phyloP scores from a whole-genome alignment of 83 land plant genomes.

The Diphasiastrum complanatum region DNA sequence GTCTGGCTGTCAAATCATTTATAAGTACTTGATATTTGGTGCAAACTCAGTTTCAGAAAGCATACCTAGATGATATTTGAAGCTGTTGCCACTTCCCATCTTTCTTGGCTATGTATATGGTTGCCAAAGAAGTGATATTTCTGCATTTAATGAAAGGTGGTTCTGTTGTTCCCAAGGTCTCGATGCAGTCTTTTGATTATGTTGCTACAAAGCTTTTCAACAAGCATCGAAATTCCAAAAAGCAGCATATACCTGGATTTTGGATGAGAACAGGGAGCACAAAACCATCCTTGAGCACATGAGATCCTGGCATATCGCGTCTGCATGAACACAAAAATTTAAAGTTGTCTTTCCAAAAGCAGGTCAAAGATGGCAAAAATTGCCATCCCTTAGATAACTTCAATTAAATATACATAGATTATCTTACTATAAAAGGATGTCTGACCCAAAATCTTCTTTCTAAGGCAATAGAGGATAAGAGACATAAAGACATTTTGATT shows the following conservation, averaged over 20 bases:
- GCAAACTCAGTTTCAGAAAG: background rate
- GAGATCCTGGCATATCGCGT: constrained; percentile 51
- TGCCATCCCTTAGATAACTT: too few species aligned
- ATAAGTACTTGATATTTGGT: background rate
- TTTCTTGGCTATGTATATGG: constrained; percentile 43
- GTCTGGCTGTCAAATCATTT: background rate
- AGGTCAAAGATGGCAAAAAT: too few species aligned
- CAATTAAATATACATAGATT: too few species aligned
- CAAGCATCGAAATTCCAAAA: too few species aligned
- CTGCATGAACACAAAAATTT: constrained; percentile 23
- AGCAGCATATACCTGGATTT: constrained; percentile 43
- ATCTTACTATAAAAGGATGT: too few species aligned
- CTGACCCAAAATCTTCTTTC: too few species aligned
- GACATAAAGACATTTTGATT: too few species aligned
- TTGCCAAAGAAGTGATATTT: constrained; percentile 54
- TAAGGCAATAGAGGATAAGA: too few species aligned
- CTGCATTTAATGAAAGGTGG: constrained; percentile 46
- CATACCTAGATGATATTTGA: constrained; percentile 22
- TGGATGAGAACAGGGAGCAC: constrained; percentile 56
- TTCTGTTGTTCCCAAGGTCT: too few species aligned
- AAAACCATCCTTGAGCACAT: constrained; percentile 80
- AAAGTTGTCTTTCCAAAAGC: background rate
- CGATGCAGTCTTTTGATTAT: too few species aligned
- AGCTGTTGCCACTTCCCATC: constrained; percentile 62
- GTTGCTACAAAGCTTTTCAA: too few species aligned